Base-by-base conservation (phyloP, 1,284 basidiomycete genomes). In the Leccinum ambiguum region DNA sequence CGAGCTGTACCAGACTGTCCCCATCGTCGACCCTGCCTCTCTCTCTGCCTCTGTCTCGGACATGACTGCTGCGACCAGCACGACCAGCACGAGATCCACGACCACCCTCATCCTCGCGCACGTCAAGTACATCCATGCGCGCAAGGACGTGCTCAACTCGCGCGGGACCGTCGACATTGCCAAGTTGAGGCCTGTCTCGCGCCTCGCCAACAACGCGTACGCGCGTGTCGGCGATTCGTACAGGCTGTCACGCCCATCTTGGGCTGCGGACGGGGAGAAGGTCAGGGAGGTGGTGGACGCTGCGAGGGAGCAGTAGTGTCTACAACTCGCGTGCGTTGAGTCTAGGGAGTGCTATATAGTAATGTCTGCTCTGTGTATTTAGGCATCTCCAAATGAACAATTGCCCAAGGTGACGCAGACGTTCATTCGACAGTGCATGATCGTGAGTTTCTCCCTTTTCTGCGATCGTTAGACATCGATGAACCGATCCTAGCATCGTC, bases 381-480 rank as follows among this genome's bases (percentile, higher is more conserved):
- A 45, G 43, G 16, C 45, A 18, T 48, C n/a, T 18, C 45, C 45
- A 48, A 48, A 48, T 48, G 45, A 48, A 48, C n/a, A 18, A 18
- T 48, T 3, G 16, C 92, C 93, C 18, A 99, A 98, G 79, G 89
- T 89, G 16, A 91, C 92, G 6, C 96, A 98, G 73, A 84, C 84
- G 0, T 97, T 98, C 79, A 84, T 97, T 62, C 88, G 91, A 66
- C 89, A 93, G 68, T 89, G 92, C 78, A 91, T 95, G 84, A 91
- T 92, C 80, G 94, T 90, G 74, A 74, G 86, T 79, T 54, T 16
- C 64, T 48, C 69, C 67, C 16, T 45, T 41, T 43, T 68, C 26
- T 30, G 26, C 26, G 26, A 30, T 30, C 26, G 26, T 62, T 66
- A 64, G 64, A 30, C 56, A 63, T 56, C 68, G 60, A 69, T 67